Percentiles rank a stretch among this genome's conserved stretches.
phyloP scores from a whole-genome alignment of 257 asterid species.

The Solanum stenotomum region DNA sequence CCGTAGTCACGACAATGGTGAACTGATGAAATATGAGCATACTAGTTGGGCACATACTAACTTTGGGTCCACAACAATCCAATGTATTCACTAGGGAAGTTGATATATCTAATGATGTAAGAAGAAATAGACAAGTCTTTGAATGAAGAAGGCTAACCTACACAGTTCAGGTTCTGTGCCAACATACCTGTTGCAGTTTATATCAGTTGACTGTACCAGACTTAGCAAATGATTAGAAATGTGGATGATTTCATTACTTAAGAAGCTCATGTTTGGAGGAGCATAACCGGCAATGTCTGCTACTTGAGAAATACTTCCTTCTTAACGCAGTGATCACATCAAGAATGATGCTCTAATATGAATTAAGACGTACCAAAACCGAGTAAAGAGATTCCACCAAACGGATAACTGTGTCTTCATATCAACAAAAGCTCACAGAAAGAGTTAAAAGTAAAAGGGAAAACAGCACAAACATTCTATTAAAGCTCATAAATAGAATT shows the following conservation, averaged over 20 bases:
- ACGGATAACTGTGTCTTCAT: not conserved
- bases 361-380: not conserved
- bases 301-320: not conserved
- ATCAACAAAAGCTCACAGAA: not conserved
- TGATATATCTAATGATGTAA: not conserved
- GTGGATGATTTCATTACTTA: not conserved
- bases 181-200: not conserved
- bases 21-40: not conserved
- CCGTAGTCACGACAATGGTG: not conserved
- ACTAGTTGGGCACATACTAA: not conserved
- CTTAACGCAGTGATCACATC: not conserved
- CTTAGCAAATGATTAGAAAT: not conserved
- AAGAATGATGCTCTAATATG: not conserved
- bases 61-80: not conserved
- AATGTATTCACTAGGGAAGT: not conserved
- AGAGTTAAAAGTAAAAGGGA: not conserved
- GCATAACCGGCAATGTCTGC: not conserved
- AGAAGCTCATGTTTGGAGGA: not conserved
- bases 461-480: not conserved
- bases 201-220: not conserved
- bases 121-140: not conserved
- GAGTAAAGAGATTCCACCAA: not conserved
- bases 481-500: not conserved
- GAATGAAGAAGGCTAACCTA: not conserved
- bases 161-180: not conserved